Evolutionary conservation across 257 asterid species (phyloP).

Genomic region (Perilla frutescens): DNA sequence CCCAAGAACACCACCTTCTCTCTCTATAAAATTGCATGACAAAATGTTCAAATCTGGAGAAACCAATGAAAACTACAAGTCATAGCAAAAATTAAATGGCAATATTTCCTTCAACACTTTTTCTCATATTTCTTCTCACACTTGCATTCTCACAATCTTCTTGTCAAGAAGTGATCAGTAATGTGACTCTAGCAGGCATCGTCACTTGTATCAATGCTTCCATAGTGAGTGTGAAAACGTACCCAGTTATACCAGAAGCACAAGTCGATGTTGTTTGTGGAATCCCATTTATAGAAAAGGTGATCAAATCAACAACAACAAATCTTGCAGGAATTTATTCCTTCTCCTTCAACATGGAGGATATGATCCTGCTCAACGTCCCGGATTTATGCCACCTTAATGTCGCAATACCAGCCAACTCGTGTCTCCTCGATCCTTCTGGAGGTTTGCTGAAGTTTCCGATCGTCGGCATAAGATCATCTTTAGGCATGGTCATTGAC

Average conservation of each 20-base stretch:
- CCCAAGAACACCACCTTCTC: background rate
- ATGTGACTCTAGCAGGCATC: conserved; percentile 30
- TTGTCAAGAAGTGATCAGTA: background rate
- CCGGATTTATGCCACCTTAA: conserved; percentile 17
- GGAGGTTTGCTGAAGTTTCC: conserved; percentile 27
- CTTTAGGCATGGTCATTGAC: background rate
- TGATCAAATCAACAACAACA: background rate
- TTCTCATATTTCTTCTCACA: conserved; percentile 20
- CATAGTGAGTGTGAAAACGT: conserved; percentile 10
- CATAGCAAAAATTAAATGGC: conserved; percentile 22
- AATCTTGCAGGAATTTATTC: background rate
- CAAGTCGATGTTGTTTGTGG: conserved; percentile 34
- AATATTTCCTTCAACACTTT: conserved; percentile 2
- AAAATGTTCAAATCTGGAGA: background rate
- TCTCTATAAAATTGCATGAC: conserved; percentile 4
- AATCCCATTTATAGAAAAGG: background rate
- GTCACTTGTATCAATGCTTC: conserved; percentile 25
- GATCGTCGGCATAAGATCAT: background rate
- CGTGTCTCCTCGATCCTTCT: conserved; percentile 15
- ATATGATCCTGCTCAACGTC: background rate
- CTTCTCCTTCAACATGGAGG: background rate
- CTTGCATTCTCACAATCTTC: conserved; percentile 1
- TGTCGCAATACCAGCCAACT: conserved; percentile 16
- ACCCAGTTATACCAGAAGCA: conserved; percentile 27
- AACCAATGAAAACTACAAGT: too few relatives aligned